phyloP scores from a whole-genome alignment of 2,329 filamentous ascomycete species.

The Cercospora janseana region DNA sequence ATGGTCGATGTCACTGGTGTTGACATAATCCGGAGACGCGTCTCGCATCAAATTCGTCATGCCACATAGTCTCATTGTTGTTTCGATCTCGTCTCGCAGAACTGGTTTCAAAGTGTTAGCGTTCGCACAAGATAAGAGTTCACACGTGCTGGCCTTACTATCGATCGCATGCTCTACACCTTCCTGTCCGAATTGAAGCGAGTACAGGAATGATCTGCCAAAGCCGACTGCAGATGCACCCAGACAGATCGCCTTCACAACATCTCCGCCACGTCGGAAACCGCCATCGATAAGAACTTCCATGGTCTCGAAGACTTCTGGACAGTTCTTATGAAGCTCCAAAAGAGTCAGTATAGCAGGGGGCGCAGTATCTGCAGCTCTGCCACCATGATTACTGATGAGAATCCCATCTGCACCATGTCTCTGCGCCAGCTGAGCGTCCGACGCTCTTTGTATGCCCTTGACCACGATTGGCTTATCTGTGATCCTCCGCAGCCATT shows the following conservation, averaged over 20 bases:
- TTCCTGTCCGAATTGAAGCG: conserved; percentile 58
- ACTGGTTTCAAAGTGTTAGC: conserved; percentile 32
- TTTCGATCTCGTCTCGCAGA: conserved; percentile 59
- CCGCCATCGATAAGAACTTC: conserved; percentile 66
- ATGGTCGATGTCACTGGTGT: conserved; percentile 53
- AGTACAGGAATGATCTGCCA: conserved; percentile 60
- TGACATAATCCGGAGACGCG: conserved; percentile 55
- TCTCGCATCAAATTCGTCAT: conserved; percentile 60
- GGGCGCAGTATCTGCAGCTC: conserved; percentile 50
- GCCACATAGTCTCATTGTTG: conserved; percentile 64
- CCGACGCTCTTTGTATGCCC: conserved; percentile 44
- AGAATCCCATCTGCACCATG: conserved; percentile 49
- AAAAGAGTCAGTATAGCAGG: conserved; percentile 59
- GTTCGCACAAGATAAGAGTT: not conserved
- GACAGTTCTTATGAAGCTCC: conserved; percentile 61
- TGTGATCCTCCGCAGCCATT: conserved; percentile 42
- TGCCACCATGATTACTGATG: conserved; percentile 52
- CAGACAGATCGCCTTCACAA: conserved; percentile 66
- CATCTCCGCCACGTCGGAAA: conserved; percentile 61
- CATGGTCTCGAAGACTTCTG: conserved; percentile 59
- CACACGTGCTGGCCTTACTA: conserved; percentile 53
- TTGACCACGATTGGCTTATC: conserved; percentile 53
- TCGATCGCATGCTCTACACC: conserved; percentile 54
- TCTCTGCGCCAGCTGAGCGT: conserved; percentile 44
- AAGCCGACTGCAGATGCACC: conserved; percentile 62